Evolutionary conservation across 148 eudicot genomes (phyloP).

Genomic region (Rhododendron griersonianum): DNA sequence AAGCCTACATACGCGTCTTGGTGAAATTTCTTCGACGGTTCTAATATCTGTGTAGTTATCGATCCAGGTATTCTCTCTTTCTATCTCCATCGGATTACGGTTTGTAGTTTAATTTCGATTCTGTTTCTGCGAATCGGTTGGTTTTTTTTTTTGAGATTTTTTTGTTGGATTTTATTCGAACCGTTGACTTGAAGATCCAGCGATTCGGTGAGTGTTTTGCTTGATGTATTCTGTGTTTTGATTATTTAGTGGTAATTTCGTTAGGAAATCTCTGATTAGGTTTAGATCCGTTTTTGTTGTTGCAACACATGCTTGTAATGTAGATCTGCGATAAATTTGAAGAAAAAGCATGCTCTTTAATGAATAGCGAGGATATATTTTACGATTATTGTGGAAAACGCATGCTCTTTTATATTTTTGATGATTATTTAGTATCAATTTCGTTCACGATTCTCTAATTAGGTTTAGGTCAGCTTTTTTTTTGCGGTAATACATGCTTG

Average conservation of each 20-base stretch:
- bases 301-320: background rate
- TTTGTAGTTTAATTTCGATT: background rate
- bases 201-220: conserved; percentile 4
- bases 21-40: background rate
- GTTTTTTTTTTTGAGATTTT: background rate
- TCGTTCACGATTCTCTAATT: background rate
- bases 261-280: background rate
- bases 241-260: background rate
- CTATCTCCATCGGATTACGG: background rate
- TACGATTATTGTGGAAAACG: background rate
- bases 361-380: background rate
- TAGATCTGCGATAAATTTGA: background rate
- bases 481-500: background rate
- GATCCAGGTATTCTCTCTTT: background rate
- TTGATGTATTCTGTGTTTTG: background rate
- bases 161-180: background rate
- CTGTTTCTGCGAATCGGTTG: background rate
- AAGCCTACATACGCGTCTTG: background rate
- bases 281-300: background rate
- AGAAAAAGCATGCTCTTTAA: background rate
- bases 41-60: background rate
- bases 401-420: background rate
- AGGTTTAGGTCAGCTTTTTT: too few species aligned
- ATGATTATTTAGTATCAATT: background rate
- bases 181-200: background rate